Conservation (phyloP, 1,139 yeast species). For the Nakaseomyces uthaithaninus region DNA sequence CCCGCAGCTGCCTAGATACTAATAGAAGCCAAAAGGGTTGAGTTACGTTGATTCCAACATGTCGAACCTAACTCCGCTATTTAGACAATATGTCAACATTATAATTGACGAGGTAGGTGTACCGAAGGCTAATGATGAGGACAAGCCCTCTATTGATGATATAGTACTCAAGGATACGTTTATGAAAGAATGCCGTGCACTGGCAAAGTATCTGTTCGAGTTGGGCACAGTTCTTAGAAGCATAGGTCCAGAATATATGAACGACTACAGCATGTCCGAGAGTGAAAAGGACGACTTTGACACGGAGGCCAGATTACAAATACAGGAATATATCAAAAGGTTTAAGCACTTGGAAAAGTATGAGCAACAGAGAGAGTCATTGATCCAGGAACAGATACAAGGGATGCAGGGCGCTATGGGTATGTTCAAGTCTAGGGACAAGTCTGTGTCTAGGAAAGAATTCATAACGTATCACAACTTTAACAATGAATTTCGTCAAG, state of each 20-base stretch:
- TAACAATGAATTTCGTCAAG: constrained; percentile 27
- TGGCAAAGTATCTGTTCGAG: constrained; percentile 37
- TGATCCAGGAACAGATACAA: constrained; percentile 12
- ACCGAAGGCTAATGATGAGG: constrained; percentile 27
- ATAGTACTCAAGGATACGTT: constrained; percentile 42
- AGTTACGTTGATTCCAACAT: constrained; percentile 26
- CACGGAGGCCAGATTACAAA: constrained; percentile 44
- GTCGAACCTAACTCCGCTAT: constrained; percentile 49
- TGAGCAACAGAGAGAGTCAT: constrained; percentile 37
- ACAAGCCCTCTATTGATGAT: constrained; percentile 15
- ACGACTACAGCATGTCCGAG: constrained; percentile 34
- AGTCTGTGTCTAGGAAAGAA: constrained; percentile 7
- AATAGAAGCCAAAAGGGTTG: not conserved
- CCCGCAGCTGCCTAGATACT: too few relatives aligned
- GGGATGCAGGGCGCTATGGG: constrained; percentile 4
- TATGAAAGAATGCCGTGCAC: constrained; percentile 42
- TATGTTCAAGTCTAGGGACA: constrained; percentile 4
- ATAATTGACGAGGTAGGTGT: constrained; percentile 31
- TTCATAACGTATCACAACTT: constrained; percentile 17
- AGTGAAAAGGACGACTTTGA: constrained; percentile 49
- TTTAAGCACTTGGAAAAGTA: constrained; percentile 44
- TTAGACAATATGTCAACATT: constrained; percentile 41
- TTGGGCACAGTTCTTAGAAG: constrained; percentile 37
- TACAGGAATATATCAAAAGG: constrained; percentile 46
- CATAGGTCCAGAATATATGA: constrained; percentile 40